Percentiles rank a stretch among this genome's conserved stretches.
Conservation (phyloP, 1,139 yeast species). For the Yamadazyma sp. region DNA sequence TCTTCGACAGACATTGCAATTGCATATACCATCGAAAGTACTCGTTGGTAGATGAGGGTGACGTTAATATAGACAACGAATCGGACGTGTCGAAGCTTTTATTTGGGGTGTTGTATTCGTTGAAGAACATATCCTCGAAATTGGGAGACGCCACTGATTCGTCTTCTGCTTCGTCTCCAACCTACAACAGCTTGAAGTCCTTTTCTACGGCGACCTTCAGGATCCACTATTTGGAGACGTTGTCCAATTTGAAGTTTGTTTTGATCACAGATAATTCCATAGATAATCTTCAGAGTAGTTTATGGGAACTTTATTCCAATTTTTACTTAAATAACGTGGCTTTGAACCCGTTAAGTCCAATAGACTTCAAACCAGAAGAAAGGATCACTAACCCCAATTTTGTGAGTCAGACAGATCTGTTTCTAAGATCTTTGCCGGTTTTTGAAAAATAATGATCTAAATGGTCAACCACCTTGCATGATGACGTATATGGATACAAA, state of each 20-base stretch:
- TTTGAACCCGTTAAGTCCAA: conserved; percentile 57
- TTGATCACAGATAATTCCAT: conserved; percentile 67
- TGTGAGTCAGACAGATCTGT: conserved; percentile 44
- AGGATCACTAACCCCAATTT: conserved; percentile 45
- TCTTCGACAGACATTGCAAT: conserved; percentile 86
- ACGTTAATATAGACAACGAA: conserved; percentile 55
- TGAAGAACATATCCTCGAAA: conserved; percentile 71
- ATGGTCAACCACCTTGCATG: neutral
- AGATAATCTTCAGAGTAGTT: conserved; percentile 58
- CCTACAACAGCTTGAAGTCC: conserved; percentile 54
- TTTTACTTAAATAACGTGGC: conserved; percentile 70
- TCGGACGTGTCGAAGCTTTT: conserved; percentile 73
- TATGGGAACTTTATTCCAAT: conserved; percentile 67
- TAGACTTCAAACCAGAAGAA: conserved; percentile 46
- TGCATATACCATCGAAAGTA: conserved; percentile 73
- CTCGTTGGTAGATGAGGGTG: conserved; percentile 35
- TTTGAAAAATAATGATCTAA: conserved; percentile 11
- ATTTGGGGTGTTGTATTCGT: conserved; percentile 83
- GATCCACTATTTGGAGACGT: conserved; percentile 77
- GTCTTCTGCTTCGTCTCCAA: conserved; percentile 1
- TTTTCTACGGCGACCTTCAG: conserved; percentile 74
- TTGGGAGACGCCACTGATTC: conserved; percentile 37
- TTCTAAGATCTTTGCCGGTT: conserved; percentile 28
- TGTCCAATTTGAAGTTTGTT: conserved; percentile 75
- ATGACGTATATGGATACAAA: neutral